These are phyloP conservation scores for Colletotrichum theobromicola DNA, from an alignment of 2,329 filamentous ascomycete genomes.

Conservation along the genomic window DNA sequence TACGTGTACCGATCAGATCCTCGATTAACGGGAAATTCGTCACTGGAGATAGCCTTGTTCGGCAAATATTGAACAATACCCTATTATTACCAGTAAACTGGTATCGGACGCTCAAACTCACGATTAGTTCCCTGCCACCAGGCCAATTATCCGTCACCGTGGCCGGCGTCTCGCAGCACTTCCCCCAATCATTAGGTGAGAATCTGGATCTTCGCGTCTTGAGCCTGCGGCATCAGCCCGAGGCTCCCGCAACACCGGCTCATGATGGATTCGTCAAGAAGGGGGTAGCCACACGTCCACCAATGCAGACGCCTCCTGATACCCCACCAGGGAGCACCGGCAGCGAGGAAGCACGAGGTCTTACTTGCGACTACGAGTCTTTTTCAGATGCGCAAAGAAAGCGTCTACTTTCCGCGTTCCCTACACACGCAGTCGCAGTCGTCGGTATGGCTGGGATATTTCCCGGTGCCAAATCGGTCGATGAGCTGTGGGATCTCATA, in stretches of 20 bases:
- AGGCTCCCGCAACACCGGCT: not conserved
- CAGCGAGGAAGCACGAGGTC: not conserved
- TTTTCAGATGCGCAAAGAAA: not conserved
- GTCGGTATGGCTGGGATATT: constrained; percentile 48
- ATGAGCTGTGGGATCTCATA: constrained; percentile 38
- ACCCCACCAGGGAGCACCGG: not conserved
- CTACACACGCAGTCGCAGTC: constrained; percentile 38
- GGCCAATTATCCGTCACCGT: not conserved
- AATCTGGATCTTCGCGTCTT: not conserved
- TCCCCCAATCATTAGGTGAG: not conserved
- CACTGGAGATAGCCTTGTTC: not conserved
- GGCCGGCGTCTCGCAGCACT: not conserved
- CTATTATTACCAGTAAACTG: not conserved
- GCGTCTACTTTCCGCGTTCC: constrained; percentile 34
- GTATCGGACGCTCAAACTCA: not conserved
- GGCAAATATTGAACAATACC: not conserved
- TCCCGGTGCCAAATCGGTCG: constrained; percentile 41
- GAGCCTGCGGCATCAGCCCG: not conserved
- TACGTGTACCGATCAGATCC: not conserved
- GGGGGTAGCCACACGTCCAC: not conserved
- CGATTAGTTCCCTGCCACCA: not conserved
- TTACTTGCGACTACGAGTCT: not conserved
- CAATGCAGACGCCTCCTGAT: not conserved
- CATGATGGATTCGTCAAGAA: not conserved
- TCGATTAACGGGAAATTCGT: not conserved